Base-by-base conservation (phyloP, 805 yeast genomes). In the Lipomyces kockii region DNA sequence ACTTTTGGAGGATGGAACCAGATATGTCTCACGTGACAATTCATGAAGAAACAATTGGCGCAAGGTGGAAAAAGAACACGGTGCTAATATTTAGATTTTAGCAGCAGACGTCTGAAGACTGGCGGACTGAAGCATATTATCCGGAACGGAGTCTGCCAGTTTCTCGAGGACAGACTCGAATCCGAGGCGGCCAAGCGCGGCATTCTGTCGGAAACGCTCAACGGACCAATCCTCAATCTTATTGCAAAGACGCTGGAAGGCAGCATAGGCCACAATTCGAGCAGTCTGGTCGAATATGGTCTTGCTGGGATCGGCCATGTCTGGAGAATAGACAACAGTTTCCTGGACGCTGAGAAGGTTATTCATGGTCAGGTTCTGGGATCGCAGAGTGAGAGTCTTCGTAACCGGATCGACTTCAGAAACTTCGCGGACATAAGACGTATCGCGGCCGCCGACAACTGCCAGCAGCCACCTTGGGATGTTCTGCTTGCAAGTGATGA, bases 221-320 rank as follows among this genome's bases (percentile, higher is more conserved):
- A 91, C 89, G 0, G 93, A 86, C 97, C 97, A 94, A 60, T 92
- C 96, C 78, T 94, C 99, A 69, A 94, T 82, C 77, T 90, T 88
- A 75, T 87, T 90, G 77, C 97, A 89, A 4, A 95, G 78, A 66
- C 86, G 83, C 63, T 83, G 79, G 79, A 92, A 84, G 2, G 89
- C 81, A 8, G 92, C 91, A 77, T 88, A 89, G 0, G 98, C 97
- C 1, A 92, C 88, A 73, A 94, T 91, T 71, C 90, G 92, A 0
- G 99, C 99, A 70, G 85, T 86, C 78, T 94, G 99, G 46, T 80
- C 78, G 11, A 80, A 71, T 0, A 98, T 93, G 63, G 83, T 80
- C 25, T 75, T 67, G 0, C 53, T 63, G 0, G 89, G 87, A 66
- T 86, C 80, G 6, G 71, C 74, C 0, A 84, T 81, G 77, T 90